These are phyloP conservation scores for Cryoendolithus antarcticus DNA, from an alignment of 2,329 filamentous ascomycete species.

Conservation along the genomic window DNA sequence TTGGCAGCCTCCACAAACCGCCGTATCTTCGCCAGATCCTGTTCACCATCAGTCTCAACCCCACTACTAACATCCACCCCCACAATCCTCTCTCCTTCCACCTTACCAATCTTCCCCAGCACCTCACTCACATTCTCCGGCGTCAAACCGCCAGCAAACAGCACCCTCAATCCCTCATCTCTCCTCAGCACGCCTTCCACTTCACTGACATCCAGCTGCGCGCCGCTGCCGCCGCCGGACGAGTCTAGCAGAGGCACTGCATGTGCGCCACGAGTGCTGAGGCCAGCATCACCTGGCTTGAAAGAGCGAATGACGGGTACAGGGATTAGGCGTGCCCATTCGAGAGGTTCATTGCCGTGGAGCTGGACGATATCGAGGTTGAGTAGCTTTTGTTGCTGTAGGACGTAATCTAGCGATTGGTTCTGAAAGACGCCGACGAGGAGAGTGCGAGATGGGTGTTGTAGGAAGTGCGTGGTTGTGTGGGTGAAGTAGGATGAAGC, in stretches of 20 bases:
- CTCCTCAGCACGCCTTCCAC: conserved; percentile 54
- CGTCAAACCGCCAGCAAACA: conserved; percentile 76
- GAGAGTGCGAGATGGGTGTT: conserved; percentile 50
- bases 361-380: conserved; percentile 82
- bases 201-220: conserved; percentile 58
- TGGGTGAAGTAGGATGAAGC: conserved; percentile 62
- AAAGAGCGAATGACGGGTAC: conserved; percentile 87
- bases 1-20: conserved; percentile 70
- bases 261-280: conserved; percentile 69
- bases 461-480: conserved; percentile 32
- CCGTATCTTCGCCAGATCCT: conserved; percentile 68
- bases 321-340: conserved; percentile 82
- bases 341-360: conserved; percentile 81
- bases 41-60: conserved; percentile 71
- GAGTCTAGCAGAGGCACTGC: conserved; percentile 75
- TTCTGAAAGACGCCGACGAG: conserved; percentile 92
- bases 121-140: conserved; percentile 63
- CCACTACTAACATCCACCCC: conserved; percentile 92
- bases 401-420: conserved; percentile 70
- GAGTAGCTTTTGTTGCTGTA: conserved; percentile 64
- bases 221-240: conserved; percentile 68
- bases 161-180: conserved; percentile 58
- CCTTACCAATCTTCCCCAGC: conserved; percentile 50
- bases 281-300: conserved; percentile 58
- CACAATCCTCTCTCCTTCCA: conserved; percentile 48